phyloP scores from a whole-genome alignment of 169 alveolate genomes.

The Cardiosporidium cionae region DNA sequence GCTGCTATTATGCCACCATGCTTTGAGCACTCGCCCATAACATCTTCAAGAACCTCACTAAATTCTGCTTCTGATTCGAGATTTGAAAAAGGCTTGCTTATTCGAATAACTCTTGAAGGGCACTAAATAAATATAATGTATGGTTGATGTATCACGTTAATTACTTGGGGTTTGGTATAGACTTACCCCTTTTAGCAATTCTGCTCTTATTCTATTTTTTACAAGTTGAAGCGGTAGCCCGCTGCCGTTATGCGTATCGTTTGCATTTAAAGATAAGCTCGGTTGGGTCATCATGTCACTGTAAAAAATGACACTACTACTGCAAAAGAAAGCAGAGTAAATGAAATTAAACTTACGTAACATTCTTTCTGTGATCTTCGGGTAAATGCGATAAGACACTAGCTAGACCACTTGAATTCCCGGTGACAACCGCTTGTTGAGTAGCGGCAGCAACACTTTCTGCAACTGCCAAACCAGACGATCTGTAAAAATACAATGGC shows the following conservation, averaged over 20 bases:
- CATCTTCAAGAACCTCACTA: not conserved
- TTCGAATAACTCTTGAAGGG: constrained; percentile 15
- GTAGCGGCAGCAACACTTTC: not conserved
- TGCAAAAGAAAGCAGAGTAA: not conserved
- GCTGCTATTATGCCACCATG: constrained; percentile 17
- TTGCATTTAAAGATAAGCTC: not conserved
- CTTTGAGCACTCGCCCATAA: constrained; percentile 10
- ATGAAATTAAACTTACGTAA: not conserved
- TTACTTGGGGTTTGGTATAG: no score
- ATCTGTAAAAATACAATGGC: not conserved
- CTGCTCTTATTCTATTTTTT: not conserved
- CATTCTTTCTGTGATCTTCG: not conserved
- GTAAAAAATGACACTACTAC: not conserved
- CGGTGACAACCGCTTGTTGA: not conserved
- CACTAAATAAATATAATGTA: not conserved
- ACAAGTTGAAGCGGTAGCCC: not conserved
- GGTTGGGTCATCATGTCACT: not conserved
- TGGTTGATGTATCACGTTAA: not conserved
- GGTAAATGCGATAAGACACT: not conserved
- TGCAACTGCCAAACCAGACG: not conserved
- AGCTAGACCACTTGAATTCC: not conserved
- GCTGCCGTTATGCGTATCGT: not conserved
- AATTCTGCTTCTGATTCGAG: constrained; percentile 2
- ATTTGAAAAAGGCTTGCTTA: not conserved
- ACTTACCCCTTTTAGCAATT: not conserved